A percentile compares a stretch with the other conserved stretches of the same genome.
Conservation (phyloP, 148 eudicot species). For the Amaranthus hypochondriacus region DNA sequence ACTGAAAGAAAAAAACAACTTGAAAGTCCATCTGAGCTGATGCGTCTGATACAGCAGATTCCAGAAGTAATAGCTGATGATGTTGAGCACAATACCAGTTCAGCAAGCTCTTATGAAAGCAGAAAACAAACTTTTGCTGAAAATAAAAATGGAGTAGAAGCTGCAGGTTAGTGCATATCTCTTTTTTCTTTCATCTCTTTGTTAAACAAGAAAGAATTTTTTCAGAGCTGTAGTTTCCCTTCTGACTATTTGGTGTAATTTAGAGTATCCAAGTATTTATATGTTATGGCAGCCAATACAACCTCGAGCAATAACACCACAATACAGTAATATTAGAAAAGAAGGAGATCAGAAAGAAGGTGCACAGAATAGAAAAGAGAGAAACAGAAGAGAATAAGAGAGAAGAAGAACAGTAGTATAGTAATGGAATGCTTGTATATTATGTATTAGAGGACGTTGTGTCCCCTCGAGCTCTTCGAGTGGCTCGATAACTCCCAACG, state of each 20-base stretch:
- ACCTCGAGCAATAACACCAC: background rate
- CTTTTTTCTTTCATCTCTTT: background rate
- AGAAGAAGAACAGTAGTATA: too few relatives aligned
- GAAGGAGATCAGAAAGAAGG: background rate
- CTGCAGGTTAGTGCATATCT: slow-evolving; percentile 17
- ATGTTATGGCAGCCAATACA: background rate
- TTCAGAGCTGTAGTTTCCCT: background rate
- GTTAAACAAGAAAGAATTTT: background rate
- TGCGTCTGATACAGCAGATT: slow-evolving; percentile 23
- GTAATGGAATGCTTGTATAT: too few relatives aligned
- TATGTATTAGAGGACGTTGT: too few relatives aligned
- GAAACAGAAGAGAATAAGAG: too few relatives aligned
- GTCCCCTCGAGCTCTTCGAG: too few relatives aligned
- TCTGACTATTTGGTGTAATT: background rate
- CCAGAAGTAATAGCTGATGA: slow-evolving; percentile 30
- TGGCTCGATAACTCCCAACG: too few relatives aligned
- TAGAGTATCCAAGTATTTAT: background rate
- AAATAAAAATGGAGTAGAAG: slow-evolving; percentile 4
- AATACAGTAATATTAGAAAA: background rate
- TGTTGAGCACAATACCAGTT: background rate
- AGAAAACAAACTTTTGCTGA: background rate
- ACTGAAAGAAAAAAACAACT: slow-evolving; percentile 27
- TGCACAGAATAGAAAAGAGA: too few relatives aligned
- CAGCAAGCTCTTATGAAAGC: background rate
- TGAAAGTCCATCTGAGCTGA: slow-evolving; percentile 23